These are phyloP conservation scores for Plantago coronopus DNA, from an alignment of 305 asterid species.

Conservation along the genomic window DNA sequence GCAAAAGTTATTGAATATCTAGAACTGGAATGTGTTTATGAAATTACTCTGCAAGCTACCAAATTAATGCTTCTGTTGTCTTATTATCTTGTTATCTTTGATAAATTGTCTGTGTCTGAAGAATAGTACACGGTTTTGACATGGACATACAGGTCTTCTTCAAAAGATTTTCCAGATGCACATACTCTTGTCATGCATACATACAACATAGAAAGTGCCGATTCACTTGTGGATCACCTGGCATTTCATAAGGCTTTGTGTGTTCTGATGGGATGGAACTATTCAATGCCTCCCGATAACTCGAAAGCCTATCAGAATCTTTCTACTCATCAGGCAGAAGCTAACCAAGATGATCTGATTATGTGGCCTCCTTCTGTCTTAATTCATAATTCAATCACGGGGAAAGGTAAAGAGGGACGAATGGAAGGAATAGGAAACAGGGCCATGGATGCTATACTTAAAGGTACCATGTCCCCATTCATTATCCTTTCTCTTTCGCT, in stretches of 20 bases:
- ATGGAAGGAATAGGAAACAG: slow-evolving; percentile 97
- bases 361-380: slow-evolving; percentile 96
- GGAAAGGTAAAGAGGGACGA: slow-evolving; percentile 84
- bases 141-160: slow-evolving; percentile 76
- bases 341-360: slow-evolving; percentile 72
- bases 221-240: slow-evolving; percentile 74
- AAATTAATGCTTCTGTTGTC: slow-evolving; percentile 22
- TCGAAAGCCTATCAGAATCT: slow-evolving; percentile 75
- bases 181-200: slow-evolving; percentile 88
- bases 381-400: slow-evolving; percentile 78
- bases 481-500: slow-evolving; percentile 27
- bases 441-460: slow-evolving; percentile 85
- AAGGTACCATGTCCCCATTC: slow-evolving; percentile 60
- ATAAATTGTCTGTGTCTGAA: slow-evolving; percentile 35
- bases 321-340: slow-evolving; percentile 70
- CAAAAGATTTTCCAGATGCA: slow-evolving; percentile 70
- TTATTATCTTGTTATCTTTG: slow-evolving; percentile 30
- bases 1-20: neutral
- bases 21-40: slow-evolving; percentile 4
- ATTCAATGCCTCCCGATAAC: slow-evolving; percentile 70
- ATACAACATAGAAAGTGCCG: slow-evolving; percentile 62
- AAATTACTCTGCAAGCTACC: slow-evolving; percentile 17
- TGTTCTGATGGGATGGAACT: slow-evolving; percentile 94
- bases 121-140: slow-evolving; percentile 47
- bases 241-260: slow-evolving; percentile 91